These are phyloP conservation scores for Pythium plurisporium DNA, from an alignment of 352 stramenopile species.

Conservation along the genomic window DNA sequence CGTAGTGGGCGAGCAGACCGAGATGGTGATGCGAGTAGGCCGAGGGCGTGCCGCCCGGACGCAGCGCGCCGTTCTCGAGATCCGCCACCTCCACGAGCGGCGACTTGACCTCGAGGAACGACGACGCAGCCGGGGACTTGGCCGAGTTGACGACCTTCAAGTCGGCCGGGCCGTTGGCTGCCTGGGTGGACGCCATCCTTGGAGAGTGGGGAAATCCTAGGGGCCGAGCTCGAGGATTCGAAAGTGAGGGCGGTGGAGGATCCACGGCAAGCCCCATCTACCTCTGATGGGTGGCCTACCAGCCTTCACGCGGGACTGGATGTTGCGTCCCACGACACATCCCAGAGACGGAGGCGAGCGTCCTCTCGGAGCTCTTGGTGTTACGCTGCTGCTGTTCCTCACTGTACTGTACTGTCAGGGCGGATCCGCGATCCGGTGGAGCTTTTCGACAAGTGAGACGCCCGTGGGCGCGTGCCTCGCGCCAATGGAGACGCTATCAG, in stretches of 20 bases:
- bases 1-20: slow-evolving; percentile 30
- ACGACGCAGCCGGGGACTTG: not conserved
- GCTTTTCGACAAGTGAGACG: slow-evolving; percentile 2
- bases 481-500: slow-evolving; percentile 5
- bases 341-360: too few relatives aligned
- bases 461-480: not conserved
- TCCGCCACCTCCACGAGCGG: not conserved
- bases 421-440: too few relatives aligned
- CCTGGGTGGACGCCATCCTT: too few relatives aligned
- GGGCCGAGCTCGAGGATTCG: too few relatives aligned
- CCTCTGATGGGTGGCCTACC: too few relatives aligned
- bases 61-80: slow-evolving; percentile 16
- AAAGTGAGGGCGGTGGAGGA: too few relatives aligned
- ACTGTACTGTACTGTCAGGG: too few relatives aligned
- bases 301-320: too few relatives aligned
- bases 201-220: too few relatives aligned
- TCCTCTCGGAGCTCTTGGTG: too few relatives aligned
- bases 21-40: slow-evolving; percentile 27
- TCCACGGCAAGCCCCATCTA: too few relatives aligned
- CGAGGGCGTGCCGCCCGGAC: slow-evolving; percentile 20
- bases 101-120: slow-evolving; percentile 12
- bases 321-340: too few relatives aligned
- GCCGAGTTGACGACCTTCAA: not conserved
- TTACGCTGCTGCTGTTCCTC: not conserved
- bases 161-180: not conserved